Percentiles rank a stretch among this genome's conserved stretches.
Conservation (phyloP, 805 yeast species). For the Lachancea fermentati region DNA sequence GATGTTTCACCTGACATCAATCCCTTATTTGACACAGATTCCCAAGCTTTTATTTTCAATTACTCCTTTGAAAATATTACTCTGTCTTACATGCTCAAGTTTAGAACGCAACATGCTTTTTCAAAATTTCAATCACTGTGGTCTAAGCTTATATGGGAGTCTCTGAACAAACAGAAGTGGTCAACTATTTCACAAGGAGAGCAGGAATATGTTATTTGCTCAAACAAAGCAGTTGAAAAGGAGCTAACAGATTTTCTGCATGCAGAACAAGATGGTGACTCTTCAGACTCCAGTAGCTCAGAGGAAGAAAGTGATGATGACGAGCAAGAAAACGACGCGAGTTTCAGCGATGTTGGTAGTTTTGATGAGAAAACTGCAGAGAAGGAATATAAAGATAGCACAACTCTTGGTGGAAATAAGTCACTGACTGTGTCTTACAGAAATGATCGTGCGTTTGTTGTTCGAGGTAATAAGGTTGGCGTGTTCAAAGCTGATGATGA, state of each 20-base stretch:
- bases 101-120: constrained; percentile 38
- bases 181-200: constrained; percentile 38
- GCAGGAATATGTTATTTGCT: constrained; percentile 50
- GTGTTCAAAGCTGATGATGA: constrained; percentile 59
- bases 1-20: constrained; percentile 46
- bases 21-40: constrained; percentile 58
- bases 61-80: constrained; percentile 38
- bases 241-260: constrained; percentile 14
- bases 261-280: constrained; percentile 17
- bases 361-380: constrained; percentile 7
- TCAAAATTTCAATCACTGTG: constrained; percentile 48
- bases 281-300: constrained; percentile 18
- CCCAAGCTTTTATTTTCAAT: constrained; percentile 57
- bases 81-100: constrained; percentile 60
- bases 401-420: constrained; percentile 6
- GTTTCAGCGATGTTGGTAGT: constrained; percentile 6
- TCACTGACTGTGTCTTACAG: constrained; percentile 58
- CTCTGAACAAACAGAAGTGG: constrained; percentile 48
- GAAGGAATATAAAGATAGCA: constrained; percentile 1
- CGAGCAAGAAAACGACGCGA: constrained; percentile 32
- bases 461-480: constrained; percentile 74
- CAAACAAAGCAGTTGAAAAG: constrained; percentile 40
- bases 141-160: constrained; percentile 56
- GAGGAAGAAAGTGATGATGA: constrained; percentile 28
- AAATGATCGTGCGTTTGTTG: constrained; percentile 70